Evolutionary conservation across 2,329 filamentous ascomycete genomes (phyloP).

Genomic region (Stachybotrys chlorohalonatus): DNA sequence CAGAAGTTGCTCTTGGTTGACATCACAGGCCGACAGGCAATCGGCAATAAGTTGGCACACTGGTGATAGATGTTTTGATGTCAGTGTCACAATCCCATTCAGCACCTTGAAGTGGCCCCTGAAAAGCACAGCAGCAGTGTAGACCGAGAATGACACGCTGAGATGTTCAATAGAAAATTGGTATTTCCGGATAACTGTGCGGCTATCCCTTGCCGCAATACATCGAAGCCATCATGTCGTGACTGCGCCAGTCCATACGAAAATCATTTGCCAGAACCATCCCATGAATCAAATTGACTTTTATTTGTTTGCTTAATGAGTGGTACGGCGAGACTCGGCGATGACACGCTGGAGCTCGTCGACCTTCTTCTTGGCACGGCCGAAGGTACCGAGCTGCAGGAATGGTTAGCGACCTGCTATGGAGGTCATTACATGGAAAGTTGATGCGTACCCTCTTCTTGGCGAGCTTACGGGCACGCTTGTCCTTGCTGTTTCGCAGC

Average conservation of each 20-base stretch:
- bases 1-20: neutral
- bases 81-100: too few relatives aligned
- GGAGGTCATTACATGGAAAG: neutral
- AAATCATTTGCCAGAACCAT: slow-evolving; percentile 16
- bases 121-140: too few relatives aligned
- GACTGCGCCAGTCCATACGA: slow-evolving; percentile 27
- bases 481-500: slow-evolving; percentile 98
- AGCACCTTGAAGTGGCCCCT: too few relatives aligned
- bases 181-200: slow-evolving; percentile 17
- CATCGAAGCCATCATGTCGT: slow-evolving; percentile 24
- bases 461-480: slow-evolving; percentile 96
- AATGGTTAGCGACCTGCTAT: slow-evolving; percentile 12
- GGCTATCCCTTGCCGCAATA: slow-evolving; percentile 14
- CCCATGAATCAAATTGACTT: slow-evolving; percentile 12
- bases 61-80: too few relatives aligned
- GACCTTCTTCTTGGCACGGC: slow-evolving; percentile 98
- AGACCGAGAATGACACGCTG: neutral
- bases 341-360: slow-evolving; percentile 98
- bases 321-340: slow-evolving; percentile 74
- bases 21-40: neutral
- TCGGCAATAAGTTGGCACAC: neutral
- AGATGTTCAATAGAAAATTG: slow-evolving; percentile 10
- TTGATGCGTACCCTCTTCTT: slow-evolving; percentile 82
- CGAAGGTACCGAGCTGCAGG: slow-evolving; percentile 86
- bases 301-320: slow-evolving; percentile 36